Evolutionary conservation across 331 rosid genomes (phyloP), one percentile per base, ranked within the genome.

Genomic region (Malus hybrid): DNA sequence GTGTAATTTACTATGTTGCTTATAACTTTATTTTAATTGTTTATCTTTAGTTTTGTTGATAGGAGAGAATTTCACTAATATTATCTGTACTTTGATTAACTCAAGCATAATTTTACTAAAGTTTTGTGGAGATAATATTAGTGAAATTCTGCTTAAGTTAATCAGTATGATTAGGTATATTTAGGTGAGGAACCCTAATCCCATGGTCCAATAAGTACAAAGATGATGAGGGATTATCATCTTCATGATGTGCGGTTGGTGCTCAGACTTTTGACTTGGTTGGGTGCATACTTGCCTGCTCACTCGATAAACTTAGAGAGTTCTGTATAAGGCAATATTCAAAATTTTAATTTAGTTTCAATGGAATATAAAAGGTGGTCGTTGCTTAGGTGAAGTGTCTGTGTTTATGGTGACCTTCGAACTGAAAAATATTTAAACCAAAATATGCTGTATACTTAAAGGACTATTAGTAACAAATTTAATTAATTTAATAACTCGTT

Each of bases 351-450:
- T 39, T 39, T 39, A 9, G 44, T 39, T 39, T 39, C 44, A 2
- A 39, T 8, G 44, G 3, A 39, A 39, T 39, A 39, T 39, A 8
- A 39, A 39, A 39, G 44, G 44, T 39, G 44, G 44, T 39, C 12
- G 44, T 39, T 71, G 65, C 68, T 76, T 77, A 31, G 84, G 75
- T 76, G 77, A 73, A 9, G 34, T 28, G 81, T 81, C 81, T 14
- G 16, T 44, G 70, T 42, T 42, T 57, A 19, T 20, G 80, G 80
- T 71, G 80, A 76, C 71, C 77, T 55, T 34, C 77, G 20, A 81
- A 71, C 74, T 57, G 24, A 42, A 70, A 76, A 3, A 28, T 4
- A 31, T 22, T 32, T 33, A 64, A 57, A 27, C 5, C 6, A 19
- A 59, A 48, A 57, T 61, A 15, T 34, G 36, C 7, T 65, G 29